Evolutionary conservation across 1,284 basidiomycete genomes (phyloP).

Genomic region (Leccinum griseonigrum): DNA sequence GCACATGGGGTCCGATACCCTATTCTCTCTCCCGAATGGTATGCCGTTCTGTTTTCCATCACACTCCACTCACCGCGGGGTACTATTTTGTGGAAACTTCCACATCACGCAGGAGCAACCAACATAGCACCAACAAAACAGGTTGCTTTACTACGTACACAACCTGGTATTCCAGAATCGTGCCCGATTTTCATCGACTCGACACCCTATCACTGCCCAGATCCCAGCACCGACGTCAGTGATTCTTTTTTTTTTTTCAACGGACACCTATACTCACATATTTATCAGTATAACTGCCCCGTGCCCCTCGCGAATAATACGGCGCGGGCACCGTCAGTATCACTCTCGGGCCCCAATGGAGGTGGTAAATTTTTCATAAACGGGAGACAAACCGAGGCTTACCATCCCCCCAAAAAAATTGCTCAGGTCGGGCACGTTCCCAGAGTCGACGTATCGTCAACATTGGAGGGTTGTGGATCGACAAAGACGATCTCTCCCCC

Average conservation of each 20-base stretch:
- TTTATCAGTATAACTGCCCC: not conserved
- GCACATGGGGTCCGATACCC: not conserved
- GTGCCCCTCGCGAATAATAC: not conserved
- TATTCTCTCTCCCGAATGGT: not conserved
- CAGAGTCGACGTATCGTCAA: not conserved
- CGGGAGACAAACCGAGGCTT: not conserved
- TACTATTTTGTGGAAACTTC: not conserved
- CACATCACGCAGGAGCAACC: not conserved
- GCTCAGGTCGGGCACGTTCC: not conserved
- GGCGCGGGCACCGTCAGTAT: not conserved
- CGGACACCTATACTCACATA: not conserved
- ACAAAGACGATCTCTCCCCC: constrained; percentile 5
- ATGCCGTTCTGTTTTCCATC: not conserved
- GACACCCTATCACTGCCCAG: not conserved
- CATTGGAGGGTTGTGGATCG: constrained; percentile 4
- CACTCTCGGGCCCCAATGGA: not conserved
- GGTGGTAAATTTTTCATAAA: not conserved
- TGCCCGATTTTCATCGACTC: no score
- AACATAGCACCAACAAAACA: not conserved
- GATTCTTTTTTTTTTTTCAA: not conserved
- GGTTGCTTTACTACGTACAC: not conserved
- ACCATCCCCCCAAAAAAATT: not conserved
- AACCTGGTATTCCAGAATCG: not conserved
- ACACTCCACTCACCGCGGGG: not conserved
- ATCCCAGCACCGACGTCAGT: not conserved